Evolutionary conservation across 2,329 filamentous ascomycete species (phyloP), one percentile per base, ranked within the genome.

Genomic region (Colletotrichum euphorbiae): DNA sequence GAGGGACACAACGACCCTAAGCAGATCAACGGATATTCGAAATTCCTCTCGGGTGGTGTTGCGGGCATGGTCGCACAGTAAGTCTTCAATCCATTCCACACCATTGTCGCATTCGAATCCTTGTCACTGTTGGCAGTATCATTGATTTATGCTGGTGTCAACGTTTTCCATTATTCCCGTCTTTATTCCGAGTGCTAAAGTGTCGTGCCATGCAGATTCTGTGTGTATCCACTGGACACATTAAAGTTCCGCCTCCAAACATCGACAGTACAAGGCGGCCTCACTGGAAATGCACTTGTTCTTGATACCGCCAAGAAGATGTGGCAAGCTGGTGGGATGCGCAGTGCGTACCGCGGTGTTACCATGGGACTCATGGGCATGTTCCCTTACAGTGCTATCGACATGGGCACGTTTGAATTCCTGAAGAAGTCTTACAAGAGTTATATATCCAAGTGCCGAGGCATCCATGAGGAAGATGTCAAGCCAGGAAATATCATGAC

Each of bases 351-450:
- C 79, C 93, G 95, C 61, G 96, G 96, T 45, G 86, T 99, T 38
- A 94, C 94, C 0, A 96, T 98, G 88, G 96, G 96, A 15, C 85
- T 99, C 4, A 82, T 98, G 57, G 96, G 96, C 77, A 98, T 98
- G 90, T 99, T 99, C 75, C 96, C 96, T 0, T 99, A 98, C 78
- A 95, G 94, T 46, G 96, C 96, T 56, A 97, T 99, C 76, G 96
- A 99, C 77, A 91, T 99, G 75, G 93, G 93, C 71, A 97, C 93
- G 0, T 99, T 98, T 75, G 96, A 99, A 80, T 89, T 96, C 69
- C 86, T 98, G 70, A 99, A 99, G 80, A 89, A 87, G 54, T 85
- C 85, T 7, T 89, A 97, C 71, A 87, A 91, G 38, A 81, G 81
- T 4, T 90, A 90, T 71, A 92, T 93, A 75, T 92, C 93, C 12